phyloP scores from a whole-genome alignment of 2,329 filamentous ascomycete genomes.

The Ophiostoma angusticollis region DNA sequence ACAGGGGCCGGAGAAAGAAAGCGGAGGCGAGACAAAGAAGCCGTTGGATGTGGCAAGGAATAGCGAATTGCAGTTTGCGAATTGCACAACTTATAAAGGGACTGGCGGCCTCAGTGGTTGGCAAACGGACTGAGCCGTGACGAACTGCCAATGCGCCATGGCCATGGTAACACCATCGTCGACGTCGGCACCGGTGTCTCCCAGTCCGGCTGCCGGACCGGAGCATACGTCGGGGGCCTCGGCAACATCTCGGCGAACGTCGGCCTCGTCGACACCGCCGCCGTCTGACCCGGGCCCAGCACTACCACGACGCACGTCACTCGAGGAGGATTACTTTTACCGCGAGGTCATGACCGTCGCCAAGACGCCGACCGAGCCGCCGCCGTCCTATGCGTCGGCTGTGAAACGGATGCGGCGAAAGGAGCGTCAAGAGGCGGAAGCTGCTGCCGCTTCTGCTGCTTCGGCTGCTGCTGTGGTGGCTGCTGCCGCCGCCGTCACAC shows the following conservation, averaged over 20 bases:
- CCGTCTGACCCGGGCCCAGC: conserved; percentile 16
- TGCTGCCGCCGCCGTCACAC: background rate
- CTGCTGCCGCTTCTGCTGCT: background rate
- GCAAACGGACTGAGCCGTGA: too few species aligned
- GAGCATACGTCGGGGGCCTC: background rate
- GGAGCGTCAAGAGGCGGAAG: conserved; percentile 10
- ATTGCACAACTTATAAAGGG: too few species aligned
- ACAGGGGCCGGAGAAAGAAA: too few species aligned
- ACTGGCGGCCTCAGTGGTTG: too few species aligned
- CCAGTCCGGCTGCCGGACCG: background rate
- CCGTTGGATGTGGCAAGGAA: background rate
- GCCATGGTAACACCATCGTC: background rate
- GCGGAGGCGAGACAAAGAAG: background rate
- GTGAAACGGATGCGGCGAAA: conserved; percentile 18
- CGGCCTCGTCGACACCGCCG: background rate
- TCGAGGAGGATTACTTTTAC: conserved; percentile 43
- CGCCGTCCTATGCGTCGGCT: conserved; percentile 31
- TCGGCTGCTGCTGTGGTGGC: background rate
- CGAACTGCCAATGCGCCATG: too few species aligned
- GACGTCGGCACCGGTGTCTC: background rate
- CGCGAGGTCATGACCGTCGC: conserved; percentile 36
- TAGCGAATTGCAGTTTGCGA: conserved; percentile 3
- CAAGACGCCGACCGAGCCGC: conserved; percentile 31
- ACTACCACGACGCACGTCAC: conserved; percentile 33
- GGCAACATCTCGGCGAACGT: conserved; percentile 1